phyloP scores from a whole-genome alignment of 1,284 basidiomycete species.

The Taiwanofungus camphoratus region DNA sequence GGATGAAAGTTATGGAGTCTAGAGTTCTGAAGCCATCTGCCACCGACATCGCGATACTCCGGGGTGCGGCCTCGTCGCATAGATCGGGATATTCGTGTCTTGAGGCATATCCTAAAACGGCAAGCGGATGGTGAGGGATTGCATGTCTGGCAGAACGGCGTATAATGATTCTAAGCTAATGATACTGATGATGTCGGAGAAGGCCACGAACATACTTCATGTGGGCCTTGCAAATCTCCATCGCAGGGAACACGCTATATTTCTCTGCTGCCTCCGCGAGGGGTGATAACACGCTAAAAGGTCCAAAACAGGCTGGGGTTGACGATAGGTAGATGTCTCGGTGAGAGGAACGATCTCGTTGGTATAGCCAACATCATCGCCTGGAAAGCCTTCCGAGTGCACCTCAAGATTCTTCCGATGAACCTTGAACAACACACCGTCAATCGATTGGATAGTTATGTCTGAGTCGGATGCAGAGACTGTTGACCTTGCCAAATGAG shows the following conservation, averaged over 20 bases:
- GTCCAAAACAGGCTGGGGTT: neutral
- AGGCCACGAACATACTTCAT: neutral
- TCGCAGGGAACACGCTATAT: neutral
- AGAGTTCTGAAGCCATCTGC: neutral
- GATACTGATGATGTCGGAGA: neutral
- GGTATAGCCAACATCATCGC: neutral
- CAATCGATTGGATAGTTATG: neutral
- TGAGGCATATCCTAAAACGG: neutral
- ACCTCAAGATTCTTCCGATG: neutral
- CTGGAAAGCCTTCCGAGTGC: neutral
- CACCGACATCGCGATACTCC: neutral
- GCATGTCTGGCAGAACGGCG: neutral
- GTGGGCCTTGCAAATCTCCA: neutral
- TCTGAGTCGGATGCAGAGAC: neutral
- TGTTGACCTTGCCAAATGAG: neutral
- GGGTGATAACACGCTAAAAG: neutral
- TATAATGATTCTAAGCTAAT: neutral
- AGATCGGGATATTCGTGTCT: neutral
- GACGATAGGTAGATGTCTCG: neutral
- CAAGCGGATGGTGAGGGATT: neutral
- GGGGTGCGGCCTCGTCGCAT: neutral
- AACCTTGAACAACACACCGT: neutral
- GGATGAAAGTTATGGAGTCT: neutral
- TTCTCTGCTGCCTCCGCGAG: neutral
- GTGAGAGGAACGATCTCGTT: neutral